Base-by-base conservation (phyloP, 805 yeast species). In the Suhomyces tanzawaensis region DNA sequence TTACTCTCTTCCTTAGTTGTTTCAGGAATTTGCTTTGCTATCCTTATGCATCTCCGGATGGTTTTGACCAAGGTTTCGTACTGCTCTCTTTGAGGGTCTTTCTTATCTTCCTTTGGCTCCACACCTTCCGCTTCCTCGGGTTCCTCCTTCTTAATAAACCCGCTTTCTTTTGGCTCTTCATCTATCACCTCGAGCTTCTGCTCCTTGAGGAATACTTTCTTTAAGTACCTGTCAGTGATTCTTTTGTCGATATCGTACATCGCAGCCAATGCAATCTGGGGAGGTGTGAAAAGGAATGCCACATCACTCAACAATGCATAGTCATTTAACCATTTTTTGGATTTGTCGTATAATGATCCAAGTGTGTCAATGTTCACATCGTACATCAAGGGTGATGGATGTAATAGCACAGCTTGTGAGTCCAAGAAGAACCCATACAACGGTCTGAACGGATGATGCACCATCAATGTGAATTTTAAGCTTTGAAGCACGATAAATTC, bases 401-500 rank as follows among this genome's bases (percentile, higher is more conserved):
- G 37, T 67, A 72, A 38, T 61, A 69, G 51, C 4, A 64, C 65
- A 21, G 63, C 72, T 58, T 93, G 99, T 46, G 90, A 76, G 60
- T 93, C 99, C 32, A 91, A 74, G 60, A 84, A 91, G 57, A 91
- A 90, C 16, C 99, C 99, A 58, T 90, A 93, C n/a, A 93, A 62
- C 0, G 98, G 88, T 45, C 83, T 72, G 60, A 77, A 82, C 2
- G 97, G 95, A 62, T 88, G 96, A 58, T 91, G 98, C 7, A 85
- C 91, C 45, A 82, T 57, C 34, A 93, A 66, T 0, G 95, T 83
- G 61, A 93, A 93, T 42, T 79, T 71, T 50, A 93, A 67, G 7
- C 86, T 73, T 59, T 79, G 86, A 38, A 90, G 63, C 4, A 93
- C 73, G 30, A 72, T 69, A 55, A 88, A 93, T 62, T 93, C 99